Base-by-base conservation (phyloP, 2,329 filamentous ascomycete genomes). In the Blastomyces percursus region DNA sequence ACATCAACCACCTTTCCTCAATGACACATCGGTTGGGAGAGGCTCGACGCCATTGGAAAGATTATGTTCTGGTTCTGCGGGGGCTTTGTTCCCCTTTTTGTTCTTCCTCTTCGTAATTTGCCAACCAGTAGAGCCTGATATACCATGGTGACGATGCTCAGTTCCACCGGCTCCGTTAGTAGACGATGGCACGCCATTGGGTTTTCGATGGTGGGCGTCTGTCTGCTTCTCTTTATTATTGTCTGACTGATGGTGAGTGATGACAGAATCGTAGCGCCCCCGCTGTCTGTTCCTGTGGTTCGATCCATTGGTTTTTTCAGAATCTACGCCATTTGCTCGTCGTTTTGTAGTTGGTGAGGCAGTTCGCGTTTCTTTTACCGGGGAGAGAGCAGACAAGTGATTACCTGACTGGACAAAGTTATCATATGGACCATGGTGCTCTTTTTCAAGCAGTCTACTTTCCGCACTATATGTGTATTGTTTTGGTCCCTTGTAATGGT, bases 101-200 rank as follows among this genome's bases (percentile, higher is more conserved):
- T 76, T 70, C 67, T 74, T 78, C 65, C 75, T 77, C 68, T 77
- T 78, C 11, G 75, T 76, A 38, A 74, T 78, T 67, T 79, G 77
- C 77, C 77, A 79, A 61, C 73, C 72, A 57, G 70, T 64, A 56
- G 59, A 42, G 60, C 63, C 59, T 14, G 70, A 66, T 7, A 24
- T 44, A 30, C 24, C 12, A 24, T 30, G 48, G 59, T 59, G 51
- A 38, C 46, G 27, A 48, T 21, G 38, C 42, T 71, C 71, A 21
- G 74, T 71, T 6, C 65, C 62, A 44, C 40, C 7, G 55, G 44
- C 54, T 19, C 55, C 55, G 32, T 62, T 63, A 11, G 65, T 55
- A 7, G 72, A 66, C 35, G 65, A 66, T 38, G 65, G 62, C 11
- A 68, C 57, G 6, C 71, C 73, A 61, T 76, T 76, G 19, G 65